These are phyloP conservation scores for Parastagonospora nodorum DNA, from an alignment of 2,329 filamentous ascomycete genomes.

Conservation along the genomic window DNA sequence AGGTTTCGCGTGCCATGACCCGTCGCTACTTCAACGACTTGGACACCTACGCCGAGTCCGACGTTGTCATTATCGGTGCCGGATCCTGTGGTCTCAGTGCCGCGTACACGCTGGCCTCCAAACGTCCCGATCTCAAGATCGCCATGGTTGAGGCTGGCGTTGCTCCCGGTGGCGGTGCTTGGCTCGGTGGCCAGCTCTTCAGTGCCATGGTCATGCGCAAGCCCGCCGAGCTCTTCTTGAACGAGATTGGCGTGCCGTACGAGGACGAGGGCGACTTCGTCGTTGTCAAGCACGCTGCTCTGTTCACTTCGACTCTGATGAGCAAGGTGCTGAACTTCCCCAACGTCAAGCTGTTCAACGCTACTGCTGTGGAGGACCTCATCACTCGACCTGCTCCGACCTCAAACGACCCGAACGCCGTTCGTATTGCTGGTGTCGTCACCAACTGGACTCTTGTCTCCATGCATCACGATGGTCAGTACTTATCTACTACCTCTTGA, in stretches of 20 bases:
- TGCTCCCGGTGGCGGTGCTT: constrained; percentile 82
- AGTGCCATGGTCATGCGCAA: constrained; percentile 95
- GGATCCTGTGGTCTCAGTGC: constrained; percentile 86
- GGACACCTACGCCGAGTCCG: constrained; percentile 86
- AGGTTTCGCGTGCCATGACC: constrained; percentile 93
- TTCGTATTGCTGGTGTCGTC: constrained; percentile 85
- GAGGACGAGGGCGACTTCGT: constrained; percentile 89
- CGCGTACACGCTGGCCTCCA: constrained; percentile 81
- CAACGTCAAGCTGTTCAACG: constrained; percentile 97
- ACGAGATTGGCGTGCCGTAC: constrained; percentile 79
- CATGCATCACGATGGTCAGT: constrained; percentile 54
- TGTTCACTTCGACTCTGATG: constrained; percentile 88
- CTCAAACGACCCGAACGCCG: constrained; percentile 51
- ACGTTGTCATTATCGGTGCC: constrained; percentile 91
- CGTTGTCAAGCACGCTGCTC: constrained; percentile 89
- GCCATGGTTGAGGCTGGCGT: constrained; percentile 89
- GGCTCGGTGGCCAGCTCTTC: constrained; percentile 94
- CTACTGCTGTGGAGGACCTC: constrained; percentile 87
- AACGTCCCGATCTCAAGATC: constrained; percentile 88
- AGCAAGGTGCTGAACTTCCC: constrained; percentile 82
- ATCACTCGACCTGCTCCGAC: constrained; percentile 71
- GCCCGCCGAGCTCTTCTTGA: constrained; percentile 83
- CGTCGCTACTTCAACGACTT: constrained; percentile 90
- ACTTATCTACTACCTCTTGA: not conserved
- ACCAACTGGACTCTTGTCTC: constrained; percentile 95